Percentiles rank a stretch among this genome's conserved stretches.
Conservation (phyloP, 1,139 yeast species). For the Sugiyamaella pinicola region DNA sequence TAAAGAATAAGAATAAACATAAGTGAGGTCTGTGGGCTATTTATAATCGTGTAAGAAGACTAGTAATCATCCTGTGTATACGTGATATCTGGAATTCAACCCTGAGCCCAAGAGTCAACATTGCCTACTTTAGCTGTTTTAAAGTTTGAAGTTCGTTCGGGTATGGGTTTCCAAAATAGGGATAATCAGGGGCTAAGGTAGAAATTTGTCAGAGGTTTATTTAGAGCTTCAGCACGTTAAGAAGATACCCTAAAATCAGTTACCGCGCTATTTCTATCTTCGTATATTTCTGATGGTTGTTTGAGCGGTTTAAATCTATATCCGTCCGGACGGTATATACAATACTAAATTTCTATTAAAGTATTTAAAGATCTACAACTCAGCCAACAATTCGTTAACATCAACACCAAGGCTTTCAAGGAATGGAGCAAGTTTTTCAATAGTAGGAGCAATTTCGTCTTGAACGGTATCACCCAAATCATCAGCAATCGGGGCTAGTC, state of each 20-base stretch:
- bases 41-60: no score
- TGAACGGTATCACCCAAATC: conserved; percentile 1
- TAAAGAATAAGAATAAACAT: no score
- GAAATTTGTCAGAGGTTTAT: not conserved
- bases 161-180: not conserved
- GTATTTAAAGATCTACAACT: not conserved
- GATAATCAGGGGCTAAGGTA: not conserved
- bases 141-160: not conserved
- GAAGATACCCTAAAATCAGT: not conserved
- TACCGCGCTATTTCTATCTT: no score
- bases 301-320: no score
- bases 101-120: not conserved
- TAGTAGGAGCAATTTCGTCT: not conserved
- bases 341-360: not conserved
- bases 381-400: not conserved
- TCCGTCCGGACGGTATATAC: not conserved
- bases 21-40: no score
- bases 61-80: no score
- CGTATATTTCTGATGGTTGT: no score
- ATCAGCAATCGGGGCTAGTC: conserved; percentile 3
- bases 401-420: conserved; percentile 9
- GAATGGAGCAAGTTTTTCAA: conserved; percentile 7
- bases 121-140: not conserved
- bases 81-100: no score
- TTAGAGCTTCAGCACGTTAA: not conserved